Percentiles rank a stretch among this genome's conserved stretches.
These are phyloP conservation scores for Tetrahymena borealis DNA, from an alignment of 73 alveolate genomes.

Conservation along the genomic window DNA sequence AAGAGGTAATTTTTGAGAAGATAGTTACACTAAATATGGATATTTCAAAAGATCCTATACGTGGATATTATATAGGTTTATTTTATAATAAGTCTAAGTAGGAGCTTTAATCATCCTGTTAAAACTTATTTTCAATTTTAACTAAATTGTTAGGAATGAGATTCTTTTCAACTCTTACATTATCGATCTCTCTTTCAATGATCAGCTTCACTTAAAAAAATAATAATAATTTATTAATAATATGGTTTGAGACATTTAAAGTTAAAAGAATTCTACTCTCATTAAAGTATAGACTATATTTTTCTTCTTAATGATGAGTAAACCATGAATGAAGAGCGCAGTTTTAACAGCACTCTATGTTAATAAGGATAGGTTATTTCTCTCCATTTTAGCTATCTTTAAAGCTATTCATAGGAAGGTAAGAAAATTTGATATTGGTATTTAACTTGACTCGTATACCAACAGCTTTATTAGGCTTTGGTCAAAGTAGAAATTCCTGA, in stretches of 20 bases:
- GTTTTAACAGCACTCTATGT: background rate
- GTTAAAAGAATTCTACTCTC: background rate
- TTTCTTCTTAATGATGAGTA: background rate
- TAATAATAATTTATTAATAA: background rate
- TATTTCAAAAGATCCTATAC: background rate
- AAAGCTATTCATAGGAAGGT: background rate
- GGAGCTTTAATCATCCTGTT: background rate
- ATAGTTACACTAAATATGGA: background rate
- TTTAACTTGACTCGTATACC: too few relatives aligned
- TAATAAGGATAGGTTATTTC: background rate
- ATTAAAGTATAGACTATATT: background rate
- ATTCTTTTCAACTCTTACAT: background rate
- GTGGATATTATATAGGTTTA: background rate
- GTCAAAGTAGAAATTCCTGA: too few relatives aligned
- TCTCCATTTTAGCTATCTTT: background rate
- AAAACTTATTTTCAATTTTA: background rate
- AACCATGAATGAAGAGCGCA: background rate
- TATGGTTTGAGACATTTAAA: background rate
- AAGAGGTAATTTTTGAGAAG: background rate
- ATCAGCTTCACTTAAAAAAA: background rate
- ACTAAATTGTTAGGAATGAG: background rate
- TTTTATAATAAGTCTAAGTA: background rate
- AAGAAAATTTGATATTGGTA: background rate
- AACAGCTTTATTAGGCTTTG: too few relatives aligned
- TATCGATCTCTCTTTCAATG: background rate